phyloP scores from a whole-genome alignment of 2,329 filamentous ascomycete species.

The Ascochyta koolunga region DNA sequence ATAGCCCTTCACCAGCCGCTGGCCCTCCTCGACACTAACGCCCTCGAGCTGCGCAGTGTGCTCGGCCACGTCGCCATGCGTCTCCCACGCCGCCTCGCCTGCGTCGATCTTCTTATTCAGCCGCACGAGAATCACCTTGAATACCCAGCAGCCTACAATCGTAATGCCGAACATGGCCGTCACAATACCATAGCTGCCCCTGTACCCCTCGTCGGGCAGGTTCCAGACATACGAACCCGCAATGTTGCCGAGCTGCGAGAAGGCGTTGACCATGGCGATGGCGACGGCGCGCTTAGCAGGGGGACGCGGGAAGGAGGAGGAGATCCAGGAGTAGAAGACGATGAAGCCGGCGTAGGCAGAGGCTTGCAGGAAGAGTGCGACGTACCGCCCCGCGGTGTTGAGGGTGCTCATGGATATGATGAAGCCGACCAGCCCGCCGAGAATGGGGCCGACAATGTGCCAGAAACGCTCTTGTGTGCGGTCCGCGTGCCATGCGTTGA shows the following conservation, averaged over 20 bases:
- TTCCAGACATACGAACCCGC: constrained; percentile 69
- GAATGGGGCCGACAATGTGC: constrained; percentile 57
- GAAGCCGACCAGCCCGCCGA: constrained; percentile 53
- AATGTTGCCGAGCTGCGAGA: constrained; percentile 45
- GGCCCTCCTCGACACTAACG: constrained; percentile 36
- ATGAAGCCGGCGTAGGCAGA: constrained; percentile 51
- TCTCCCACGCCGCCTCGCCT: constrained; percentile 36
- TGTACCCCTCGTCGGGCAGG: constrained; percentile 64
- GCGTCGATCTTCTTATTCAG: constrained; percentile 44
- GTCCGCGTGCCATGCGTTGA: constrained; percentile 60
- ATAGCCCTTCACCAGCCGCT: constrained; percentile 36
- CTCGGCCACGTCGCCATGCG: constrained; percentile 36
- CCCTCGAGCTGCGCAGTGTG: constrained; percentile 40
- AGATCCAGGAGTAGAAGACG: constrained; percentile 48
- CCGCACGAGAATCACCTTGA: constrained; percentile 34
- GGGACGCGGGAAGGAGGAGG: constrained; percentile 56
- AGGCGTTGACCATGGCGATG: constrained; percentile 65
- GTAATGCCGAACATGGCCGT: constrained; percentile 68
- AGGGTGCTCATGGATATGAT: constrained; percentile 44
- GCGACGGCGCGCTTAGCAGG: constrained; percentile 67
- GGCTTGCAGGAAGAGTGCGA: constrained; percentile 43
- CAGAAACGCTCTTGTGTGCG: constrained; percentile 58
- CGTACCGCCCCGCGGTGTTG: constrained; percentile 41
- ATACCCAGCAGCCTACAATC: constrained; percentile 56
- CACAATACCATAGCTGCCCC: constrained; percentile 69